Base-by-base conservation (phyloP, 2,329 filamentous ascomycete species). In the Aspergillus sp. region DNA sequence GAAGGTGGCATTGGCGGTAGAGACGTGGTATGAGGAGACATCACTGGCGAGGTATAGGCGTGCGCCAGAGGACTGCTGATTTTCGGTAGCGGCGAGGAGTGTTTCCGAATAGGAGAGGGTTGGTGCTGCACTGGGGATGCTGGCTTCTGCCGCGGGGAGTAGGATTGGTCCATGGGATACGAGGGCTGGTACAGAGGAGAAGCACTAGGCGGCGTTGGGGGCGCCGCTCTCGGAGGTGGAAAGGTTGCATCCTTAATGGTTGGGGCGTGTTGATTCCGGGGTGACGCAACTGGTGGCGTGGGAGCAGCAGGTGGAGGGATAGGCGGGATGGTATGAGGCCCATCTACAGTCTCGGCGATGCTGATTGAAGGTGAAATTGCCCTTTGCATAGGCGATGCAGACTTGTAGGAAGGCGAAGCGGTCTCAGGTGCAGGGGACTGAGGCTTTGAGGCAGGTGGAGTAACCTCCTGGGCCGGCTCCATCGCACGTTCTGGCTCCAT, bases 11-110 rank as follows among this genome's bases (percentile, higher is more conserved):
- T 67, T 45, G 65, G 64, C 43, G 68, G 66, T 38, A 66, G 58
- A 17, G 71, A 63, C 31, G 63, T 69, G 48, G 71, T 71, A 41
- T 72, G 70, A 11, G 72, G 70, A 28, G 76, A 77, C 67, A 77
- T 74, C 62, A 68, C 66, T 23, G 76, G 73, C 48, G 76, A 75
- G 49, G 71, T 71, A 66, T 79, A 77, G n/a, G 71, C 68, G 57
- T 72, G 72, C 51, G 75, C 71, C 51, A 76, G 71, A 23, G 77
- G 77, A 53, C 72, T 77, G 69, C 71, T 71, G 55, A 73, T 65
- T 66, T 75, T 75, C 50, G 72, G 69, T 3, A 71, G 56, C 2
- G 73, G 72, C 11, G 72, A 74, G 22, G 68, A 66, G 45, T 66
- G 57, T 47, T 71, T 69, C n/a, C 61, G 65, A 25, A 67, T 61